These are phyloP conservation scores for Phytopythium sindhum DNA, from an alignment of 352 stramenopile genomes.

Conservation along the genomic window DNA sequence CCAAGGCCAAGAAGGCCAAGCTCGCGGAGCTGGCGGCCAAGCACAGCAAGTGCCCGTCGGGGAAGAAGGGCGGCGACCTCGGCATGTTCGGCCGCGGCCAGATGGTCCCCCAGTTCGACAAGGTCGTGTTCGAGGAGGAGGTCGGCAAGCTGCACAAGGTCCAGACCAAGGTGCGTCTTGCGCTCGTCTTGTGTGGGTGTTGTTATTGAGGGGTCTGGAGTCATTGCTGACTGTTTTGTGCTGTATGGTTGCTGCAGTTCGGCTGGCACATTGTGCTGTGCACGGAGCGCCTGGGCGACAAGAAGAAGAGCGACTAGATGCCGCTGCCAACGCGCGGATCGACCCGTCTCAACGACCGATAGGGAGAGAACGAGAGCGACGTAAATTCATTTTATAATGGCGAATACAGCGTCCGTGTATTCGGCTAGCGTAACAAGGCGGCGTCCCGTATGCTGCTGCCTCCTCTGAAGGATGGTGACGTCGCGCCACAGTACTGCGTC, in stretches of 20 bases:
- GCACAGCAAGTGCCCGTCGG: slow-evolving; percentile 57
- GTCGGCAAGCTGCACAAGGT: slow-evolving; percentile 60
- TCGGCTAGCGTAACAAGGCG: background rate
- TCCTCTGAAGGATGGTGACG: too few species aligned
- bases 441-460: background rate
- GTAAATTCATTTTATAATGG: background rate
- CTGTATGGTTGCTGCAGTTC: slow-evolving; percentile 33
- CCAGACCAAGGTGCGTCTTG: slow-evolving; percentile 41
- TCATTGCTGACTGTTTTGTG: slow-evolving; percentile 5
- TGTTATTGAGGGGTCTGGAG: background rate
- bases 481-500: background rate
- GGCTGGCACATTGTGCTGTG: slow-evolving; percentile 77
- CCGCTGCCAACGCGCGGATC: background rate
- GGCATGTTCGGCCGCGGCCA: slow-evolving; percentile 64
- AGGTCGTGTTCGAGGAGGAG: slow-evolving; percentile 53
- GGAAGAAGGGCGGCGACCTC: slow-evolving; percentile 58
- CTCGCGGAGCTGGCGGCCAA: slow-evolving; percentile 48
- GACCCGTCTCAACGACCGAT: background rate
- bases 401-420: background rate
- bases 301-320: slow-evolving; percentile 31
- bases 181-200: background rate
- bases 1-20: slow-evolving; percentile 35
- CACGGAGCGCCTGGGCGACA: slow-evolving; percentile 51
- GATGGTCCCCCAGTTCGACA: slow-evolving; percentile 79
- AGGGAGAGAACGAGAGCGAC: background rate